Evolutionary conservation across 2,329 filamentous ascomycete genomes (phyloP).

Genomic region (Cryphonectria japonica): DNA sequence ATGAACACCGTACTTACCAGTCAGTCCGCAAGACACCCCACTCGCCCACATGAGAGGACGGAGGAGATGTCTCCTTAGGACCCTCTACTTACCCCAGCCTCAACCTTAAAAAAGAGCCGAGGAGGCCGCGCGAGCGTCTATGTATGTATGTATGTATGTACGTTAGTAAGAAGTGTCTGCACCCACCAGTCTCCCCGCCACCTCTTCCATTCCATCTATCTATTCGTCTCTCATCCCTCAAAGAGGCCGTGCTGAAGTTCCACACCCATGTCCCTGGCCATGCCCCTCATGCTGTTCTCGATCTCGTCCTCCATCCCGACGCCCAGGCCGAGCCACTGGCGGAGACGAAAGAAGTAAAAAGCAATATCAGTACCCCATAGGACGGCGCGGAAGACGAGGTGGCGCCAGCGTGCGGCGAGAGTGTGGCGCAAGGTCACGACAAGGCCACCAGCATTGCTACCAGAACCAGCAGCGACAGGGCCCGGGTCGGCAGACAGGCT

Average conservation of each 20-base stretch:
- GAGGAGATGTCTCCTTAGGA: too few relatives aligned
- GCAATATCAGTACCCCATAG: conserved; percentile 76
- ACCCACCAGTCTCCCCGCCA: too few relatives aligned
- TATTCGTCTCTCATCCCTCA: conserved; percentile 63
- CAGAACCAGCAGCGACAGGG: conserved; percentile 27
- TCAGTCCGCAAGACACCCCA: too few relatives aligned
- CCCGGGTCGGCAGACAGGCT: conserved; percentile 78
- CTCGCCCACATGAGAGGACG: too few relatives aligned
- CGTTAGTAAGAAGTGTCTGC: too few relatives aligned
- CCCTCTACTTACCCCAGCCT: too few relatives aligned
- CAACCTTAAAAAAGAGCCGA: too few relatives aligned
- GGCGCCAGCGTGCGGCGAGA: conserved; percentile 71
- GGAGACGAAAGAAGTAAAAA: conserved; percentile 80
- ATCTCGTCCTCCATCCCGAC: conserved; percentile 94
- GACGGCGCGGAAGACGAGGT: conserved; percentile 81
- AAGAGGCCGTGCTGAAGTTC: conserved; percentile 89
- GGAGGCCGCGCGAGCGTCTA: too few relatives aligned
- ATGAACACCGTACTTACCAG: too few relatives aligned
- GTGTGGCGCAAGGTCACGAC: conserved; percentile 61
- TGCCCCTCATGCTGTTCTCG: conserved; percentile 81
- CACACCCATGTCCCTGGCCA: conserved; percentile 90
- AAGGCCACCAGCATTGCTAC: too few relatives aligned
- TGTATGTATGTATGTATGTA: too few relatives aligned
- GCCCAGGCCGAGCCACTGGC: conserved; percentile 76
- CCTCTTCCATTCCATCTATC: too few relatives aligned